Evolutionary conservation across 176 grass and related monocot genomes (phyloP).

Genomic region (Phragmites australis): DNA sequence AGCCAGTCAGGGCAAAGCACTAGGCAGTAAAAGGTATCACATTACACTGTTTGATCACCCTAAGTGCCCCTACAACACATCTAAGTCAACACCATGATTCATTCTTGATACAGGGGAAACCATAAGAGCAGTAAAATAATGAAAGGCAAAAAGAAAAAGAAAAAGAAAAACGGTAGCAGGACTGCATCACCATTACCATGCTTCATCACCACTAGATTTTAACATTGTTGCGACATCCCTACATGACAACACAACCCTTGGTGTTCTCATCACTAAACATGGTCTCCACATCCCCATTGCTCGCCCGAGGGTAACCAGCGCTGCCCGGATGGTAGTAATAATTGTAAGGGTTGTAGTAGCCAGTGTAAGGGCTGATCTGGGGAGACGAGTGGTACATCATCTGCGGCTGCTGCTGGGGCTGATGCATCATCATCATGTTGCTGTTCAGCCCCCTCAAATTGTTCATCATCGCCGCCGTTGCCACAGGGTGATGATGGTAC

Average conservation of each 20-base stretch:
- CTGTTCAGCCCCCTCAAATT: slow-evolving; percentile 54
- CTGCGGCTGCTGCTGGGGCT: slow-evolving; percentile 78
- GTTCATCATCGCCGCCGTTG: slow-evolving; percentile 62
- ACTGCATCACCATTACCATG: slow-evolving; percentile 39
- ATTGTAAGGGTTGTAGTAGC: slow-evolving; percentile 77
- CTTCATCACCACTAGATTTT: slow-evolving; percentile 53
- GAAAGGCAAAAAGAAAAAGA: slow-evolving; percentile 19
- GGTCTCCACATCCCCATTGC: slow-evolving; percentile 63
- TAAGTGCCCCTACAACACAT: slow-evolving; percentile 43
- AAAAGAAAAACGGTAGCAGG: slow-evolving; percentile 23
- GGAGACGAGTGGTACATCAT: slow-evolving; percentile 97
- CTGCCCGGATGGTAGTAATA: slow-evolving; percentile 63
- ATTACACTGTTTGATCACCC: slow-evolving; percentile 35
- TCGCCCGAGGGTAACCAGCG: slow-evolving; percentile 50
- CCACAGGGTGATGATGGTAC: slow-evolving; percentile 59
- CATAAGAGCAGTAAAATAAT: slow-evolving; percentile 42
- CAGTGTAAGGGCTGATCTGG: slow-evolving; percentile 90
- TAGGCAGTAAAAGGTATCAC: slow-evolving; percentile 46
- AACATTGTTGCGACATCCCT: slow-evolving; percentile 45
- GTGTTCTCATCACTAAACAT: slow-evolving; percentile 99
- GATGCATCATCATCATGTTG: slow-evolving; percentile 87
- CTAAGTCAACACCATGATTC: slow-evolving; percentile 57
- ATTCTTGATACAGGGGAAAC: slow-evolving; percentile 58
- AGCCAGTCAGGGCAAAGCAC: slow-evolving; percentile 55
- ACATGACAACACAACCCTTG: slow-evolving; percentile 87